A percentile compares a stretch with the other conserved stretches of the same genome.
Conservation (phyloP, 78 protist genomes). For the slime mould (Dictyostelium discoideum) region dicty_2.7 NC_007091.3:3198001-3198500, state of each 20-base stretch:
- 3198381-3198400: too few relatives aligned
- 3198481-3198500: background rate
- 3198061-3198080: background rate
- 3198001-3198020: conserved; percentile 8
- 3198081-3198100: conserved; percentile 5
- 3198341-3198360: background rate
- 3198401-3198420: background rate
- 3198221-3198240: conserved; percentile 32
- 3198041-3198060: background rate
- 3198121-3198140: background rate
- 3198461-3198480: background rate
- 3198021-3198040: background rate
- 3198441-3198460: conserved; percentile 11
- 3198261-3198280: conserved; percentile 65
- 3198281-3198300: background rate
- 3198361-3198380: too few relatives aligned
- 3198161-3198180: conserved; percentile 9
- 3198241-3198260: conserved; percentile 17
- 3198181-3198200: conserved; percentile 67
- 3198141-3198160: background rate
- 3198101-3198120: conserved; percentile 25
- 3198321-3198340: background rate
- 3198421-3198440: conserved; percentile 4
- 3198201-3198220: background rate
- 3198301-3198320: background rate